Evolutionary conservation across 2,329 filamentous ascomycete genomes (phyloP).

Genomic region (Aspergillus latus): DNA sequence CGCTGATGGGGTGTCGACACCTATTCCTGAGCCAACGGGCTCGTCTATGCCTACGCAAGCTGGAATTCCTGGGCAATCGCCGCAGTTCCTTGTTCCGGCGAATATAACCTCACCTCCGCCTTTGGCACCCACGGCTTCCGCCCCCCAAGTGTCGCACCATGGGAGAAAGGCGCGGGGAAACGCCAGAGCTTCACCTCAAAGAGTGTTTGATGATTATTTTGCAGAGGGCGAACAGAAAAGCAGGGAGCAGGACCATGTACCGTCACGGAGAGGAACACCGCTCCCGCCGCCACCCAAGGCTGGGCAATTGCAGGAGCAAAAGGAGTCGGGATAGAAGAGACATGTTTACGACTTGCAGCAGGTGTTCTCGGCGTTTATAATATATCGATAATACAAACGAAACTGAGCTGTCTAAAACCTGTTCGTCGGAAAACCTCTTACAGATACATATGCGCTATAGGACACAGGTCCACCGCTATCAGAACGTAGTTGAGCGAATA

Average conservation of each 20-base stretch:
- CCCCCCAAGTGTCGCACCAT: constrained; percentile 11
- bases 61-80: constrained; percentile 7
- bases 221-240: constrained; percentile 86
- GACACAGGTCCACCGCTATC: constrained; percentile 16
- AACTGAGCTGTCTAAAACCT: constrained; percentile 13
- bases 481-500: constrained; percentile 13
- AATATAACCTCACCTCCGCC: constrained; percentile 40
- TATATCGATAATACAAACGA: constrained; percentile 8
- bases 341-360: constrained; percentile 11
- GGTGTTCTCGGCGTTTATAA: constrained; percentile 9
- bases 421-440: constrained; percentile 12
- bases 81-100: constrained; percentile 42
- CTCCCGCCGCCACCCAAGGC: constrained; percentile 50
- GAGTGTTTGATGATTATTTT: constrained; percentile 81
- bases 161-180: constrained; percentile 8
- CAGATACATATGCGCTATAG: constrained; percentile 16
- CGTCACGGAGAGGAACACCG: constrained; percentile 54
- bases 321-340: constrained; percentile 7
- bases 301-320: constrained; percentile 20
- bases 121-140: constrained; percentile 5
- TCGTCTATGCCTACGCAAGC: background rate
- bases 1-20: constrained; percentile 29
- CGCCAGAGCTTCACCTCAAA: constrained; percentile 46
- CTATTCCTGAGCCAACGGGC: constrained; percentile 13
- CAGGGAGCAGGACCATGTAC: constrained; percentile 68